phyloP scores from a whole-genome alignment of 805 yeast species.

The Candida nonsorbophila region DNA sequence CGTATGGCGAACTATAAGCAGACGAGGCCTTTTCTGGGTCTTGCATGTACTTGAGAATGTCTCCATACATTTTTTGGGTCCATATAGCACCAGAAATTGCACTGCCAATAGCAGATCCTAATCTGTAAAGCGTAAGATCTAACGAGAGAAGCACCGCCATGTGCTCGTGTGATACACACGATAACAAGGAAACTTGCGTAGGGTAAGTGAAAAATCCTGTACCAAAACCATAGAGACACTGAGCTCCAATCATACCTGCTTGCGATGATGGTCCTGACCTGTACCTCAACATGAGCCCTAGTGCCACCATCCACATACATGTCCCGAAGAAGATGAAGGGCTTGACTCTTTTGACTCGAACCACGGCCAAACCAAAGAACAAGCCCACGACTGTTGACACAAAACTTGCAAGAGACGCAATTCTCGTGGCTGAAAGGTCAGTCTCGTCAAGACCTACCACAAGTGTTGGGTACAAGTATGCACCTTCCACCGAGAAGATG shows the following conservation, averaged over 20 bases:
- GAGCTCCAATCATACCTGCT: conserved; percentile 59
- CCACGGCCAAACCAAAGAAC: conserved; percentile 48
- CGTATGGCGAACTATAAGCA: conserved; percentile 15
- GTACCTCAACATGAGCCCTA: conserved; percentile 55
- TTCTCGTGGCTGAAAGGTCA: conserved; percentile 61
- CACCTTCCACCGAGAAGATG: conserved; percentile 63
- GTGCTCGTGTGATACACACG: conserved; percentile 53
- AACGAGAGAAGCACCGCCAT: conserved; percentile 59
- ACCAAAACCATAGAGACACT: conserved; percentile 62
- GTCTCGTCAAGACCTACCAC: conserved; percentile 59
- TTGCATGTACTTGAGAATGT: conserved; percentile 28
- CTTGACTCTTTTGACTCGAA: conserved; percentile 50
- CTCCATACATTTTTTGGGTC: conserved; percentile 55
- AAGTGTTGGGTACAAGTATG: conserved; percentile 61
- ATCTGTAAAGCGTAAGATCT: conserved; percentile 50
- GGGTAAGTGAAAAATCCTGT: conserved; percentile 68
- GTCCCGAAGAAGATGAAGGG: conserved; percentile 56
- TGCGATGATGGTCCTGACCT: conserved; percentile 41
- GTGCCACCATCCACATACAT: conserved; percentile 50
- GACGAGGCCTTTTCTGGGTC: conserved; percentile 19
- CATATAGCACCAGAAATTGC: conserved; percentile 69
- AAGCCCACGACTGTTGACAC: conserved; percentile 58
- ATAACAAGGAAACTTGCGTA: conserved; percentile 53
- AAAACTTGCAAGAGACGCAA: conserved; percentile 55
- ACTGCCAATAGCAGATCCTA: conserved; percentile 60